A percentile compares a stretch with the other conserved stretches of the same genome.
Evolutionary conservation across 1,284 basidiomycete genomes (phyloP).

Genomic region (Cryptococcus wingfieldii): DNA sequence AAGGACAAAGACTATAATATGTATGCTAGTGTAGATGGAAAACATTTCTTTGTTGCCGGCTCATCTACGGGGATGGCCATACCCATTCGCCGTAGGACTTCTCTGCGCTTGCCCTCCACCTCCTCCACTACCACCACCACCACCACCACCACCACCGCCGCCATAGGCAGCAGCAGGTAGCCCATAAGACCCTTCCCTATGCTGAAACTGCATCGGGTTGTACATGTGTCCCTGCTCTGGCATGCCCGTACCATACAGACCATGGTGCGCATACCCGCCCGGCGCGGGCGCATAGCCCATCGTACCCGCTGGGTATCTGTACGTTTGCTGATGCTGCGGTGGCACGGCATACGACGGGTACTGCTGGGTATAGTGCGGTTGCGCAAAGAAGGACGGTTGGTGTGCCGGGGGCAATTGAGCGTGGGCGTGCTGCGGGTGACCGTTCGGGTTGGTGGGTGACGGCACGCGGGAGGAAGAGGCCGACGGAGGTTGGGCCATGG

Average conservation of each 20-base stretch:
- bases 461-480: slow-evolving; percentile 40
- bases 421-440: slow-evolving; percentile 32
- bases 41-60: no score
- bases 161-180: slow-evolving; percentile 30
- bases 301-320: slow-evolving; percentile 31
- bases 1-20: no score
- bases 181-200: slow-evolving; percentile 40
- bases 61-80: neutral
- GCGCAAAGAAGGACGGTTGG: slow-evolving; percentile 31
- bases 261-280: slow-evolving; percentile 24
- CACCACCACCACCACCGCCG: slow-evolving; percentile 20
- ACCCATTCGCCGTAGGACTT: neutral
- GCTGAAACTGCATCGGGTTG: slow-evolving; percentile 36
- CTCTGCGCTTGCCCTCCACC: neutral
- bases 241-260: slow-evolving; percentile 34
- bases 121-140: neutral
- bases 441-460: slow-evolving; percentile 37
- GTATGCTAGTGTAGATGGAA: no score
- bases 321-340: slow-evolving; percentile 8
- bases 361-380: slow-evolving; percentile 24
- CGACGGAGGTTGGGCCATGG: slow-evolving; percentile 32
- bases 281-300: neutral
- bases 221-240: slow-evolving; percentile 39
- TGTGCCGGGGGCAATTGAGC: slow-evolving; percentile 34
- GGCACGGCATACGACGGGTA: slow-evolving; percentile 22